phyloP scores from a whole-genome alignment of 805 yeast genomes.

The Cyberlindnera maritima region DNA sequence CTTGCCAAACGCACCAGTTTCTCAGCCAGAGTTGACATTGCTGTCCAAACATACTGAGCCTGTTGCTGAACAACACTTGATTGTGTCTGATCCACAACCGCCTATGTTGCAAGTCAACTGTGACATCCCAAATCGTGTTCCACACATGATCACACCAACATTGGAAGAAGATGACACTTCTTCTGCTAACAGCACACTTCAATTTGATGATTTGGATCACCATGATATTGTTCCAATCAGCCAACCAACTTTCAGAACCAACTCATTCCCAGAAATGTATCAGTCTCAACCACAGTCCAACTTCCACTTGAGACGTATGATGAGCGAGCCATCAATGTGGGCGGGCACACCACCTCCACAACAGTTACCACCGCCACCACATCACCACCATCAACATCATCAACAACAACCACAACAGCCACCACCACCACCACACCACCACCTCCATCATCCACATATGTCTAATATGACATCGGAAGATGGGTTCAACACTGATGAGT shows the following conservation, averaged over 20 bases:
- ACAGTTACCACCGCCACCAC: not conserved
- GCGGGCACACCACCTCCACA: not conserved
- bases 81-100: slow-evolving; percentile 2
- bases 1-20: slow-evolving; percentile 20
- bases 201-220: slow-evolving; percentile 17
- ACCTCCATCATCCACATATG: slow-evolving; percentile 11
- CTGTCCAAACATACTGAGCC: slow-evolving; percentile 22
- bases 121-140: slow-evolving; percentile 7
- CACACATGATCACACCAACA: slow-evolving; percentile 14
- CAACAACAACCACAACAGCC: slow-evolving; percentile 7
- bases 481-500: slow-evolving; percentile 22
- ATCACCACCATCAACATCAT: slow-evolving; percentile 7
- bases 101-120: slow-evolving; percentile 9
- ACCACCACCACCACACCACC: not conserved
- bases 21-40: slow-evolving; percentile 14
- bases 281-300: slow-evolving; percentile 12
- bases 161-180: slow-evolving; percentile 13
- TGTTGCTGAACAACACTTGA: slow-evolving; percentile 1
- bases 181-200: slow-evolving; percentile 18
- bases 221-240: slow-evolving; percentile 16
- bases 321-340: slow-evolving; percentile 16
- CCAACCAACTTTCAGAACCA: slow-evolving; percentile 13
- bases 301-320: slow-evolving; percentile 15
- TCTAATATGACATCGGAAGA: slow-evolving; percentile 8
- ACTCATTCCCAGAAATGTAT: slow-evolving; percentile 12